These are phyloP conservation scores for Aspergillus japonicus DNA, from an alignment of 2,329 filamentous ascomycete species.

Conservation along the genomic window DNA sequence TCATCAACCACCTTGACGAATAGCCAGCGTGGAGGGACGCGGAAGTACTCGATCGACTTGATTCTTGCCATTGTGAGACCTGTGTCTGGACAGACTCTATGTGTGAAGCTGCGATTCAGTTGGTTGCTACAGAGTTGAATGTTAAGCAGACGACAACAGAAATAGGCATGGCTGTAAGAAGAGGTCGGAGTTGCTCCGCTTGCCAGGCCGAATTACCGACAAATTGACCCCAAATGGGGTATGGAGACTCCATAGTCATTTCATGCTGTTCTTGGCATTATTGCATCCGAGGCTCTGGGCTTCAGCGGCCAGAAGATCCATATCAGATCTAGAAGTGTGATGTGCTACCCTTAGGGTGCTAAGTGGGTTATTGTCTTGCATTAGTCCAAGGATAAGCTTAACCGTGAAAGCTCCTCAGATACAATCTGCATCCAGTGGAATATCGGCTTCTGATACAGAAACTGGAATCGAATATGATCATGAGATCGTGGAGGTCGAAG, in stretches of 20 bases:
- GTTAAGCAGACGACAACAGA: neutral
- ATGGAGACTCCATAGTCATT: neutral
- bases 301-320: neutral
- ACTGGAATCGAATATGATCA: neutral
- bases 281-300: neutral
- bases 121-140: neutral
- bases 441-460: neutral
- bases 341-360: neutral
- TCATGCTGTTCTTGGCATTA: neutral
- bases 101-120: neutral
- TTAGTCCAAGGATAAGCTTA: neutral
- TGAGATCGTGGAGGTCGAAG: too few relatives aligned
- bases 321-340: neutral
- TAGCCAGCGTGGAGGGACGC: constrained; percentile 72
- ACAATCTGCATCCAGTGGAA: neutral
- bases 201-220: constrained; percentile 12
- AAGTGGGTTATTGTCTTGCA: constrained; percentile 1
- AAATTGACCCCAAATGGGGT: neutral
- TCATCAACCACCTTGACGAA: constrained; percentile 75
- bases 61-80: constrained; percentile 59
- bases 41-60: constrained; percentile 68
- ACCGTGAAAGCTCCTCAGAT: neutral
- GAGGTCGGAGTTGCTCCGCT: constrained; percentile 14
- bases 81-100: neutral
- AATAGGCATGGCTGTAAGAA: neutral